Evolutionary conservation across 1,284 basidiomycete genomes (phyloP).

Genomic region (Trametes versicolor): DNA sequence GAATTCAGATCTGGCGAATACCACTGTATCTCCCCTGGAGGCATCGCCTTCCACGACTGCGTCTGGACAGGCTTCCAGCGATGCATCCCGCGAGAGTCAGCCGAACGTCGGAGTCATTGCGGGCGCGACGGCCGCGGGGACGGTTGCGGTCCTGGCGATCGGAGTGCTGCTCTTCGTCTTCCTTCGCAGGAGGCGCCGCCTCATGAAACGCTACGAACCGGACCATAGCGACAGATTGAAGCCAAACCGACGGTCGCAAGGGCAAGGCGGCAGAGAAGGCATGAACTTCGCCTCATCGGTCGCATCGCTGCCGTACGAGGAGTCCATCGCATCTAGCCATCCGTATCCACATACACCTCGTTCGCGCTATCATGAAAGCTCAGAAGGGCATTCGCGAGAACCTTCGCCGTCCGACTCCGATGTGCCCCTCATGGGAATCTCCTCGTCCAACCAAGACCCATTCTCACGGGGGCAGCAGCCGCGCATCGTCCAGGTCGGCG

Average conservation of each 20-base stretch:
- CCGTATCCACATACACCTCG: conserved; percentile 1
- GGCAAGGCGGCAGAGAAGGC: conserved; percentile 12
- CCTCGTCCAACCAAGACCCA: conserved; percentile 2
- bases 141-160: conserved; percentile 2
- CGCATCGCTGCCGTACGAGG: conserved; percentile 10
- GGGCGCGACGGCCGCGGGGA: conserved; percentile 6
- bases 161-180: conserved; percentile 13
- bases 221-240: conserved; percentile 3
- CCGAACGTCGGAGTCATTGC: conserved; percentile 12
- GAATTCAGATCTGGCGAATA: conserved; percentile 10
- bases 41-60: background rate
- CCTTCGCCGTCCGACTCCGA: conserved; percentile 17
- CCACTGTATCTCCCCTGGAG: background rate
- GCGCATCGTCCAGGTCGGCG: conserved; percentile 16
- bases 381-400: background rate
- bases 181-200: conserved; percentile 13
- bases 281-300: conserved; percentile 5
- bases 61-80: background rate
- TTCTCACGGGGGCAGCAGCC: background rate
- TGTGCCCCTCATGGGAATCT: conserved; percentile 17
- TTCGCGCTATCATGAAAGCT: conserved; percentile 2
- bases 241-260: conserved; percentile 7
- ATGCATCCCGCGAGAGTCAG: background rate
- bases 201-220: background rate
- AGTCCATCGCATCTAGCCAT: background rate